A percentile compares a stretch with the other conserved stretches of the same genome.
Conservation (phyloP, 352 stramenopile genomes). For the Aphanomyces cochlioides region DNA sequence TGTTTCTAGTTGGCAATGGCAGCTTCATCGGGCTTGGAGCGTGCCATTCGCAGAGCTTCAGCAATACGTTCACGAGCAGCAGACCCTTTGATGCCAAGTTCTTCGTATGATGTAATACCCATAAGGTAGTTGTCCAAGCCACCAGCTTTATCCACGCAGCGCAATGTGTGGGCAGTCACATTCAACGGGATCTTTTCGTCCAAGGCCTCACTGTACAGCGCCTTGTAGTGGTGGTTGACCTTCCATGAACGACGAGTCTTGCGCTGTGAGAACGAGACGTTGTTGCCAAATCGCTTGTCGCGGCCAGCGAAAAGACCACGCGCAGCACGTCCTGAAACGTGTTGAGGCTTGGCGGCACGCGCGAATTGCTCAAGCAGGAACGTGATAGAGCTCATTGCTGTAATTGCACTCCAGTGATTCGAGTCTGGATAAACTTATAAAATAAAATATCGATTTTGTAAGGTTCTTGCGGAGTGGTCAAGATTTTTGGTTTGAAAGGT, state of each 20-base stretch:
- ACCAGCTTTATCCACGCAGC: constrained; percentile 91
- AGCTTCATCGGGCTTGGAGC: constrained; percentile 1
- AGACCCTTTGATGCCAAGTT: constrained; percentile 68
- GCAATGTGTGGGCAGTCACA: constrained; percentile 88
- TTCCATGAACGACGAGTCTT: constrained; percentile 91
- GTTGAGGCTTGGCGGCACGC: constrained; percentile 57
- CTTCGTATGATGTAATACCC: constrained; percentile 79
- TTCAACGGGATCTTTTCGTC: constrained; percentile 92
- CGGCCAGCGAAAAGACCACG: constrained; percentile 92
- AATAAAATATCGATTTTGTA: neutral
- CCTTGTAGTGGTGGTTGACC: constrained; percentile 90
- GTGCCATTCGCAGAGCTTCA: constrained; percentile 37
- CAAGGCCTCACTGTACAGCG: constrained; percentile 85
- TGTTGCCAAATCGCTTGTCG: constrained; percentile 93
- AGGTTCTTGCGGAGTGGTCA: too few relatives aligned
- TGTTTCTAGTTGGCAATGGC: too few relatives aligned
- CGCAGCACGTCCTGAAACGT: constrained; percentile 67
- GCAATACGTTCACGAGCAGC: constrained; percentile 54
- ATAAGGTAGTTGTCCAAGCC: constrained; percentile 94
- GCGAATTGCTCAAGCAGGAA: constrained; percentile 48
- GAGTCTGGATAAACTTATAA: neutral
- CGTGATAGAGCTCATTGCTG: constrained; percentile 27
- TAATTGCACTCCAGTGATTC: constrained; percentile 22
- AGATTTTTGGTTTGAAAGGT: too few relatives aligned
- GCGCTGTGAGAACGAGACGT: constrained; percentile 91